Conservation (phyloP, 208 protist species). For the Crithidia fasciculata region DNA sequence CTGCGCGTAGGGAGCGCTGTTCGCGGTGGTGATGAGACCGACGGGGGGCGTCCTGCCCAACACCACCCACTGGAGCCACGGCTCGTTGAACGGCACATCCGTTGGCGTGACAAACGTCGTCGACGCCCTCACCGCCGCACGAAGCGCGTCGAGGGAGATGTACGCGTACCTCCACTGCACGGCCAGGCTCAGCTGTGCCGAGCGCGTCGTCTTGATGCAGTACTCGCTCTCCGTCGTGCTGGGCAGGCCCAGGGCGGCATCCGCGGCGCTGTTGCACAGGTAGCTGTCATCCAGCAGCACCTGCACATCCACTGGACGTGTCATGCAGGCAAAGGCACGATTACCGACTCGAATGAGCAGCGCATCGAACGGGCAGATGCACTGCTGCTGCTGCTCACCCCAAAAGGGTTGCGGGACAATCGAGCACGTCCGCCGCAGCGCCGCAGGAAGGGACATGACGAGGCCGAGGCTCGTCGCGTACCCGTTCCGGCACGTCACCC, state of each 20-base stretch:
- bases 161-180: constrained; percentile 15
- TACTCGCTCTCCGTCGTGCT: constrained; percentile 27
- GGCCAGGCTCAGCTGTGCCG: constrained; percentile 7
- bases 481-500: neutral
- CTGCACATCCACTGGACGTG: constrained; percentile 32
- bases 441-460: constrained; percentile 8
- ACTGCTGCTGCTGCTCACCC: constrained; percentile 4
- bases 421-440: constrained; percentile 4
- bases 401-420: neutral
- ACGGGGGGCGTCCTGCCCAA: neutral
- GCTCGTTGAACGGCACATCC: neutral
- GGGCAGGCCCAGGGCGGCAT: constrained; percentile 39
- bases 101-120: neutral
- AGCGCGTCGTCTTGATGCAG: constrained; percentile 25
- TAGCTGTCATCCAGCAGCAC: constrained; percentile 30
- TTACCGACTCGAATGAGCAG: constrained; percentile 2
- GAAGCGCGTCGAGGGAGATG: constrained; percentile 8
- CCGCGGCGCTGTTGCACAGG: constrained; percentile 41
- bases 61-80: constrained; percentile 12
- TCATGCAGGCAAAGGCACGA: constrained; percentile 1
- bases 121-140: constrained; percentile 6
- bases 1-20: neutral
- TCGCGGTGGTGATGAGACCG: neutral
- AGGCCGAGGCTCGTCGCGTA: neutral
- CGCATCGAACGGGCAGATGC: constrained; percentile 38